Percentiles rank a stretch among this genome's conserved stretches.
These are phyloP conservation scores for Neurospora tetraspora DNA, from an alignment of 495 filamentous ascomycete genomes.

Conservation along the genomic window DNA sequence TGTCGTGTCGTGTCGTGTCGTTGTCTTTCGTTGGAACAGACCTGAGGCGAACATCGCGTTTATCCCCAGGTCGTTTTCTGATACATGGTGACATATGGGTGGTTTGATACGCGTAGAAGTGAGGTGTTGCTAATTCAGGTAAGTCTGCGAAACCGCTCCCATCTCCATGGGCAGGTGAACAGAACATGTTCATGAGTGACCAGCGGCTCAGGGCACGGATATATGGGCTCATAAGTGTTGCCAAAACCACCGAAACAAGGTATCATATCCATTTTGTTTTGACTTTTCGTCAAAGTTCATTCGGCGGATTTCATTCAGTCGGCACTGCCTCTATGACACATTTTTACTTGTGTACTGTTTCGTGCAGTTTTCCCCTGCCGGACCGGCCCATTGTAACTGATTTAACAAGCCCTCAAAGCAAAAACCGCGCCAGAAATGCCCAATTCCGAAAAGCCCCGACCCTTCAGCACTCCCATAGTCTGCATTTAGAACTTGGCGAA, in stretches of 20 bases:
- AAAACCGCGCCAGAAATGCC: conserved; percentile 44
- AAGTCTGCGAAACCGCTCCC: not conserved
- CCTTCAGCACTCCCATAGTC: conserved; percentile 10
- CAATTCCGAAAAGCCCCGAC: conserved; percentile 24
- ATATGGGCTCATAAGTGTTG: not conserved
- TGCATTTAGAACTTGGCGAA: conserved; percentile 88
- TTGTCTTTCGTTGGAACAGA: not conserved
- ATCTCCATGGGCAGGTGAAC: not conserved
- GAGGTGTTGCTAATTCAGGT: not conserved
- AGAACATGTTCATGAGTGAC: not conserved
- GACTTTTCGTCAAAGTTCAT: conserved; percentile 16
- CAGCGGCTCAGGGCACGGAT: not conserved
- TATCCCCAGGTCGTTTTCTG: not conserved
- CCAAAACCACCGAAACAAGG: conserved; percentile 6
- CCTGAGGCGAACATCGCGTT: not conserved
- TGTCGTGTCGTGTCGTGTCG: not conserved
- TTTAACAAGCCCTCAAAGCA: conserved; percentile 37
- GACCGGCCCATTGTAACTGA: conserved; percentile 35
- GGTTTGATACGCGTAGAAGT: not conserved
- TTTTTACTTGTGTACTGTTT: conserved; percentile 20
- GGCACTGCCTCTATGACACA: conserved; percentile 37
- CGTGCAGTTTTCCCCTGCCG: conserved; percentile 35
- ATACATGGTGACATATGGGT: not conserved
- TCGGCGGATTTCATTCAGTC: conserved; percentile 31
- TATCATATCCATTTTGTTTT: conserved; percentile 13